Percentiles rank a stretch among this genome's conserved stretches.
phyloP scores from a whole-genome alignment of 257 asterid species.

The Apocynum venetum region DNA sequence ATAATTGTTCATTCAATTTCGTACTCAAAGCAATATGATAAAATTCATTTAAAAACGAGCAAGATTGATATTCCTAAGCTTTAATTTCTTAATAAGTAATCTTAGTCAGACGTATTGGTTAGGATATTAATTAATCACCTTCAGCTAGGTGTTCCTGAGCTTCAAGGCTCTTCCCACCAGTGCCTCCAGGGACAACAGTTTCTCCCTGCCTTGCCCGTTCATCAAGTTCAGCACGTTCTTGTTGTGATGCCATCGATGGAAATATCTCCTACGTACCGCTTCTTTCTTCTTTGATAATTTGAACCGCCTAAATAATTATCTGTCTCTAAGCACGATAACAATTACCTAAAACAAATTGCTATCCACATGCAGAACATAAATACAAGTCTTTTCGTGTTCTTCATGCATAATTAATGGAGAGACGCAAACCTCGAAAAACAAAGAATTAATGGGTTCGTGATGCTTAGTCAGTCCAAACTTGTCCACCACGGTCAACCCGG shows the following conservation, averaged over 20 bases:
- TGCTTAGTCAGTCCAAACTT: constrained; percentile 9
- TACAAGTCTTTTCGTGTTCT: not conserved
- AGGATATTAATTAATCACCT: constrained; percentile 24
- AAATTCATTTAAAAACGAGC: too few species aligned
- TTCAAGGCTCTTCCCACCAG: constrained; percentile 82
- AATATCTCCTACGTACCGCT: too few species aligned
- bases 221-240: constrained; percentile 52
- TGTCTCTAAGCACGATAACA: too few species aligned
- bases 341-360: too few species aligned
- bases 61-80: too few species aligned
- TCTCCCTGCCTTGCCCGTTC: constrained; percentile 62
- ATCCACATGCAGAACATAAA: not conserved
- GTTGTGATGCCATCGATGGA: constrained; percentile 40
- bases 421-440: constrained; percentile 2
- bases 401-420: not conserved
- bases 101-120: too few species aligned
- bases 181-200: constrained; percentile 79
- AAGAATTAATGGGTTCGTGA: not conserved
- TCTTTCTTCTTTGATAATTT: not conserved
- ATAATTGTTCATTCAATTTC: too few species aligned
- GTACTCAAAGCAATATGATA: too few species aligned
- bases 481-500: not conserved
- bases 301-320: too few species aligned
- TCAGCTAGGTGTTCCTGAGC: constrained; percentile 74
- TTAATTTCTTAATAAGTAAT: too few species aligned